Evolutionary conservation across 805 yeast genomes (phyloP).

Genomic region (Pichia deserticola): DNA sequence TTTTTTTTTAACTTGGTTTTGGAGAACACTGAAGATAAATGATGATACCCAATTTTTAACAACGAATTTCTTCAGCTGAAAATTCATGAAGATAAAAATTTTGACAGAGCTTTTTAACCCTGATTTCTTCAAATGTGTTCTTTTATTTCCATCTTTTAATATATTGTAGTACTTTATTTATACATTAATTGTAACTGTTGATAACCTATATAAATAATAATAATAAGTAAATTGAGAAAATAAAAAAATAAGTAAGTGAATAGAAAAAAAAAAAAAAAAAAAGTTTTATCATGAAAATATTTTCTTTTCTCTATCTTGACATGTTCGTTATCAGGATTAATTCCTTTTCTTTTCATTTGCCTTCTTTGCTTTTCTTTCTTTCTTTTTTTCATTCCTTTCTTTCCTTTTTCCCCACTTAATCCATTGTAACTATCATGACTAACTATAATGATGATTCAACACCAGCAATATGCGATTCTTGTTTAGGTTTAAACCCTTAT

Average conservation of each 20-base stretch:
- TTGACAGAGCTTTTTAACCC: constrained; percentile 37
- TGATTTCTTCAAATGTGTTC: constrained; percentile 13
- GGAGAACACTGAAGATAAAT: constrained; percentile 6
- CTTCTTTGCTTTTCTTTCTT: not conserved
- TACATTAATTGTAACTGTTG: not conserved
- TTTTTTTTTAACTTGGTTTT: too few species aligned
- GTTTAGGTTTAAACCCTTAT: constrained; percentile 63
- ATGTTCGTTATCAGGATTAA: not conserved
- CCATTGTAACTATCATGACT: not conserved
- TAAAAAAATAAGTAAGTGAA: too few species aligned
- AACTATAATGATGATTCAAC: constrained; percentile 15
- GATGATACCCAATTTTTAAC: constrained; percentile 22
- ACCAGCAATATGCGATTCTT: constrained; percentile 66
- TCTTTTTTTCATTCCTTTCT: not conserved
- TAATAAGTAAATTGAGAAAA: too few species aligned
- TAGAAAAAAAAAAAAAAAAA: too few species aligned
- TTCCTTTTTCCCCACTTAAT: not conserved
- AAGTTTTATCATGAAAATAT: too few species aligned
- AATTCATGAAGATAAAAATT: constrained; percentile 23
- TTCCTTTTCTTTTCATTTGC: not conserved
- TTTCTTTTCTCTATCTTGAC: not conserved
- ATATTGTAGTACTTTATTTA: too few species aligned
- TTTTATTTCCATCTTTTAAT: too few species aligned
- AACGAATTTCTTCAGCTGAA: constrained; percentile 35
- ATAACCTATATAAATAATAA: too few species aligned